Percentiles rank a stretch among this genome's conserved stretches.
Conservation (phyloP, 2,329 filamentous ascomycete species). For the Hypoxylon sp. region DNA sequence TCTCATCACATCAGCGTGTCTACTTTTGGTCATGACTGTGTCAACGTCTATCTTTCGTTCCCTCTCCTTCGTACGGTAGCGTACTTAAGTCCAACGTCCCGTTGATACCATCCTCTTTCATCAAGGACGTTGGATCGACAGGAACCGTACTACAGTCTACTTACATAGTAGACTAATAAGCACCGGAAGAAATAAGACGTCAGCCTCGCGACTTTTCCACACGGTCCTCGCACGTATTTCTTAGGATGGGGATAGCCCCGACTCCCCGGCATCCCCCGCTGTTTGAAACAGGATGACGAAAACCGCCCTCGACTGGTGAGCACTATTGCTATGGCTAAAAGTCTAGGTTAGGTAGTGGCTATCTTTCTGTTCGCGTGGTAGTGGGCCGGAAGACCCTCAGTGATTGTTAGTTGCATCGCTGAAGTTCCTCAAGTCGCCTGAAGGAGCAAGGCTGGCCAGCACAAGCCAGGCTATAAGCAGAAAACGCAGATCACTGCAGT, state of each 20-base stretch:
- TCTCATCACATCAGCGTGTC: conserved; percentile 11
- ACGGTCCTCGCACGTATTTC: conserved; percentile 7
- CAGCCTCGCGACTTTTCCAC: conserved; percentile 33
- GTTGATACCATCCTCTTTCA: conserved; percentile 30
- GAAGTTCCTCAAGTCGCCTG: conserved; percentile 29
- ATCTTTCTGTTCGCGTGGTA: conserved; percentile 37
- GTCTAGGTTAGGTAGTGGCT: conserved; percentile 28
- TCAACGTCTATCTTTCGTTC: not conserved
- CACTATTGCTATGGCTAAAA: conserved; percentile 30
- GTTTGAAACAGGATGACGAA: conserved; percentile 39
- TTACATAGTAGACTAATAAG: not conserved
- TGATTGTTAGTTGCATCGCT: conserved; percentile 32
- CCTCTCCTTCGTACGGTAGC: conserved; percentile 15
- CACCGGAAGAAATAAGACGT: conserved; percentile 18
- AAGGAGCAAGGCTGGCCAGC: conserved; percentile 27
- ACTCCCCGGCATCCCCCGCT: conserved; percentile 34
- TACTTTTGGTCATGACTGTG: not conserved
- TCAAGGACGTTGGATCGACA: conserved; percentile 2
- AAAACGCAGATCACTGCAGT: conserved; percentile 17
- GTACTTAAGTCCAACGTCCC: conserved; percentile 11
- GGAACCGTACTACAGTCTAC: not conserved
- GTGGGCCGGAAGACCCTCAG: conserved; percentile 27
- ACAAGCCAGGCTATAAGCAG: conserved; percentile 11
- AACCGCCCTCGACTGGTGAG: conserved; percentile 24
- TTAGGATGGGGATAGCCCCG: conserved; percentile 22